A percentile compares a stretch with the other conserved stretches of the same genome.
These are phyloP conservation scores for Ilyonectria sp. DNA, from an alignment of 2,329 filamentous ascomycete species.

Conservation along the genomic window DNA sequence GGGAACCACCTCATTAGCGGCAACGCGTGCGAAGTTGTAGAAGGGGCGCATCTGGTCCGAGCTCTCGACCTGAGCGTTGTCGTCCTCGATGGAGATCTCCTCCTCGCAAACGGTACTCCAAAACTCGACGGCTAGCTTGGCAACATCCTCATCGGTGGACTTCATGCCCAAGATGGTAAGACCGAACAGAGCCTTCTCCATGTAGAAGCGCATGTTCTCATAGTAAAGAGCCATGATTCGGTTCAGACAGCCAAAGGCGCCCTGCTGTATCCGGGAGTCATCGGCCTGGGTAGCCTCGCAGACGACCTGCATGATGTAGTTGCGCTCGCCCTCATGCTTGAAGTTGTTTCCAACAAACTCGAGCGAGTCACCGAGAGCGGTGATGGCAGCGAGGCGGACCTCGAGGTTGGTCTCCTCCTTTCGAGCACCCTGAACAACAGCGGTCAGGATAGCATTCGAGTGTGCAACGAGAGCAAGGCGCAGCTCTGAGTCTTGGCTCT, in stretches of 20 bases:
- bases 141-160: constrained; percentile 96
- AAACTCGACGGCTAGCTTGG: constrained; percentile 98
- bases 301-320: constrained; percentile 99
- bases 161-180: constrained; percentile 99
- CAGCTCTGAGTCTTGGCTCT: constrained; percentile 91
- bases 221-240: constrained; percentile 99
- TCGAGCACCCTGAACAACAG: constrained; percentile 95
- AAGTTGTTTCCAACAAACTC: constrained; percentile 99
- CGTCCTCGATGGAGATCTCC: constrained; percentile 97
- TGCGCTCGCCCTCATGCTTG: constrained; percentile 98
- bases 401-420: constrained; percentile 96
- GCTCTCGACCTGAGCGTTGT: constrained; percentile 84
- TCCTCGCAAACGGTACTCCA: constrained; percentile 99
- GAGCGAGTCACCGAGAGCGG: constrained; percentile 93
- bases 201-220: constrained; percentile 99
- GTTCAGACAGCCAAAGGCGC: constrained; percentile 97
- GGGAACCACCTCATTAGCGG: constrained; percentile 93
- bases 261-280: constrained; percentile 93
- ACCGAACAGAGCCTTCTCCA: constrained; percentile 99
- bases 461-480: constrained; percentile 85
- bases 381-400: constrained; percentile 92
- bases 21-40: constrained; percentile 96
- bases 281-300: constrained; percentile 98
- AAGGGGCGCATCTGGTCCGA: constrained; percentile 89
- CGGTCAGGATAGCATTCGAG: constrained; percentile 97